Base-by-base conservation (phyloP, 2,329 filamentous ascomycete species). In the Trichophyton simii region DNA sequence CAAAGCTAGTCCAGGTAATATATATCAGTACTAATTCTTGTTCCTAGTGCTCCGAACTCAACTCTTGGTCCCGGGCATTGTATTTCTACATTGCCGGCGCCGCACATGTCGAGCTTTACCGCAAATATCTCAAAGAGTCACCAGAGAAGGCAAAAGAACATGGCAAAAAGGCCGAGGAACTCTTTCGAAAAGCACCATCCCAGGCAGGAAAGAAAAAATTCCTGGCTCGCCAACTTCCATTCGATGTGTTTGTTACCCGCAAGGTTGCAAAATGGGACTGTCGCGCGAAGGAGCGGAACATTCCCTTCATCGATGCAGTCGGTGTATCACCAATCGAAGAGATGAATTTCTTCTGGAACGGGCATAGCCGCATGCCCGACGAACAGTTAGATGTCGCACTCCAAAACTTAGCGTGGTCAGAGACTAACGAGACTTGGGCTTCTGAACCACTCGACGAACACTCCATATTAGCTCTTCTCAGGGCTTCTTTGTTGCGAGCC, bases 321-420 rank as follows among this genome's bases (percentile, higher is more conserved):
- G 91, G 91, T 0, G 80, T 89, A 2, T 88, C 86, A 63, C 94
- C 94, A 0, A 78, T 89, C 0, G 83, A 91, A 68, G 94, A 97
- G 76, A 95, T 97, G 87, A 86, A 88, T 11, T 95, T 92, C 72
- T 84, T 97, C 68, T 97, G 91, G 91, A 91, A 89, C 69, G 92
- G 91, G 0, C 85, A 84, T 67, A 92, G 89, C 73, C 84, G 90
- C 60, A 95, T 96, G 89, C 78, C 82, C 1, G 68, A 75, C 0
- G 75, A 76, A 0, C 82, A 92, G 63, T 77, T 96, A 13, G 77
- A 87, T 57, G 75, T 78, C 48, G 88, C 85, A 0, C 71, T 89
- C 42, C 74, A 71, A 0, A 80, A 81, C n/a, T 75, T 96, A 9
- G 77, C 78, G 0, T 95, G 90, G 75, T 85, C 83, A 57, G 79